Evolutionary conservation across 2,329 filamentous ascomycete species (phyloP), one percentile per base, ranked within the genome.

Genomic region (Trichoderma cornu-damae): DNA sequence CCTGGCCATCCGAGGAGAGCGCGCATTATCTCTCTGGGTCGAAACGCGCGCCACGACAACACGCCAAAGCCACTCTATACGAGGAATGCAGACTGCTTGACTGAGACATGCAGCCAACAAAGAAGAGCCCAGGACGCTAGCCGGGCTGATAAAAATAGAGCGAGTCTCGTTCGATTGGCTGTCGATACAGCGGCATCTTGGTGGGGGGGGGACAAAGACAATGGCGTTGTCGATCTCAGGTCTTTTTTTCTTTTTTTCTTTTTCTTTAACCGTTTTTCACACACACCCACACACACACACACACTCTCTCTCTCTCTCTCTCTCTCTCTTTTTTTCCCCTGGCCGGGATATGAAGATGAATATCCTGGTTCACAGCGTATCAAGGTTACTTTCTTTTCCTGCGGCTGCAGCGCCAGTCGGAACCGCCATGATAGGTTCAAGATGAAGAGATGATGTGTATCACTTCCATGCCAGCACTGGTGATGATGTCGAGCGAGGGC

Each of bases 101-200:
- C 20, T 47, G 42, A 47, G 42, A 55, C 40, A 28, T 47, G 51
- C 42, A 55, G 51, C 42, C 49, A 54, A 55, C 42, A 46, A 22
- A 26, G 35, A 7, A 42, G 35, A 7, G 51, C 24, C 6, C 11
- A n/a, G 18, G 32, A 47, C 32, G 51, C 40, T 46, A 47, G 20
- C 20, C 9, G 24, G 38, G 24, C 30, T 18, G 32, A 55, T 28
- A 46, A 55, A 38, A 47, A 47, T 47, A 47, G 42, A 55, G 51
- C 22, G 20, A 47, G 32, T 35, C 22, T 43, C 51, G 24, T 55
- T n/a, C 42, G 22, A 55, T 55, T 55, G 51, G 51, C n/a, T 37
- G 16, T 47, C 24, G 24, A 18, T 32, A n/a, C n/a, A n/a, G 24
- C 22, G 20, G 51, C 42, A 44, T 53, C 14, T 30, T 22, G 51